phyloP scores from a whole-genome alignment of 2,329 filamentous ascomycete species.

The Claviceps quebecensis region DNA sequence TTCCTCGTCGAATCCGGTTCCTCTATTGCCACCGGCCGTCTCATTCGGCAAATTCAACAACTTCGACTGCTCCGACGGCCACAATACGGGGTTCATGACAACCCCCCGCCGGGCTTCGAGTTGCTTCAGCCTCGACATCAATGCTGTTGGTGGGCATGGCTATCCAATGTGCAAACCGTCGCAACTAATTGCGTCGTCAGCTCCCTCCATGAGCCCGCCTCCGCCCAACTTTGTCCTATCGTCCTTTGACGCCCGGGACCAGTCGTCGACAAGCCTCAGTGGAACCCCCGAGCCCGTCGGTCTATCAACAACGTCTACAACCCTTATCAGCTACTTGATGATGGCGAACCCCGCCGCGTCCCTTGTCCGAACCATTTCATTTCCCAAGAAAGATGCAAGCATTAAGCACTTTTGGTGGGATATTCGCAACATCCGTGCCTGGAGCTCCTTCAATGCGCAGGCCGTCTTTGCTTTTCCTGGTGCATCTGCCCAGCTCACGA shows the following conservation, averaged over 20 bases:
- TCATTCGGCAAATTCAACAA: constrained; percentile 28
- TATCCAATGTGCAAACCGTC: constrained; percentile 77
- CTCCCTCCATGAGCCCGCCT: constrained; percentile 6
- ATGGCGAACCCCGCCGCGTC: constrained; percentile 67
- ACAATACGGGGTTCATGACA: constrained; percentile 5
- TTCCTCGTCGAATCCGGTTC: constrained; percentile 19
- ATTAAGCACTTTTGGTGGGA: constrained; percentile 94
- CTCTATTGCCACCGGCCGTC: constrained; percentile 54
- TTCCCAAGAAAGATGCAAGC: constrained; percentile 49
- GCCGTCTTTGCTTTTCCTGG: constrained; percentile 61
- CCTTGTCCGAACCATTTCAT: constrained; percentile 65
- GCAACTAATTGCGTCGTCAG: constrained; percentile 27
- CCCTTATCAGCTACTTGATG: constrained; percentile 65
- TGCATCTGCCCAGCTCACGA: constrained; percentile 57
- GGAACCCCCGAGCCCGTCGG: constrained; percentile 27
- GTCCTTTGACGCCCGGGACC: constrained; percentile 31
- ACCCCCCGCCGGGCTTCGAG: constrained; percentile 41
- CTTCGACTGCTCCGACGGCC: constrained; percentile 12
- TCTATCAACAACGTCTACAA: constrained; percentile 38
- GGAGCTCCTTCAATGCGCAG: constrained; percentile 63
- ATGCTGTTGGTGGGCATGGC: constrained; percentile 53
- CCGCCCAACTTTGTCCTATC: constrained; percentile 29
- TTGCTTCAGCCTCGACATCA: constrained; percentile 52
- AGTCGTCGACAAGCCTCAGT: constrained; percentile 28
- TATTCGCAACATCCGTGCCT: constrained; percentile 70